Percentiles rank a stretch among this genome's conserved stretches.
Conservation (phyloP, 2,329 filamentous ascomycete genomes). For the Aureobasidium subglaciale region DNA sequence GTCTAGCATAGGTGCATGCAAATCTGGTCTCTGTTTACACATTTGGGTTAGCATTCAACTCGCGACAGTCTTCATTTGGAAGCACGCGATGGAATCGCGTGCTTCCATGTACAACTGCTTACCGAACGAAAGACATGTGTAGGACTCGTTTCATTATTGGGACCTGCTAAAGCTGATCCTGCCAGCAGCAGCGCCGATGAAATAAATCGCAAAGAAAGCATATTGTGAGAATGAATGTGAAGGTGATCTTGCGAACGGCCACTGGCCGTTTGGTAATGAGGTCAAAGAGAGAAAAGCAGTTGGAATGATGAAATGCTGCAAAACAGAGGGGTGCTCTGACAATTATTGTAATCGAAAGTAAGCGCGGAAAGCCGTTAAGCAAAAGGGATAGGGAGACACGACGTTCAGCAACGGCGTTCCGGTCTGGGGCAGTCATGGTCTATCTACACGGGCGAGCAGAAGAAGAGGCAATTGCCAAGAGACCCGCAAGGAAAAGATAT, state of each 20-base stretch:
- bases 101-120: constrained; percentile 3
- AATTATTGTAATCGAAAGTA: constrained; percentile 5
- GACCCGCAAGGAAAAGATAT: background rate
- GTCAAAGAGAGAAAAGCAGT: constrained; percentile 1
- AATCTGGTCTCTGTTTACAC: constrained; percentile 29
- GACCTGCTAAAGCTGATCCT: constrained; percentile 20
- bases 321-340: background rate
- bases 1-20: constrained; percentile 32
- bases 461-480: constrained; percentile 9
- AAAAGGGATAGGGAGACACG: constrained; percentile 15
- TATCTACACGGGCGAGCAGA: constrained; percentile 1
- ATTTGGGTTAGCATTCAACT: constrained; percentile 15
- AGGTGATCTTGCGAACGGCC: constrained; percentile 8
- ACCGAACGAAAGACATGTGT: constrained; percentile 31
- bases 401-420: constrained; percentile 10
- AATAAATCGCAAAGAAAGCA: constrained; percentile 9
- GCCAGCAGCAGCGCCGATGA: constrained; percentile 16
- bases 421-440: constrained; percentile 11
- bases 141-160: constrained; percentile 30
- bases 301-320: background rate
- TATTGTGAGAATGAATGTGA: background rate
- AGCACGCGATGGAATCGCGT: background rate
- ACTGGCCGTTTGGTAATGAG: constrained; percentile 9
- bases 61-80: too few species aligned
- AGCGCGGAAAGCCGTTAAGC: constrained; percentile 9